Percentiles rank a stretch among this genome's conserved stretches.
Evolutionary conservation across 192 early-diverging fungal species (phyloP).

Genomic region (Coemansia umbellata): DNA sequence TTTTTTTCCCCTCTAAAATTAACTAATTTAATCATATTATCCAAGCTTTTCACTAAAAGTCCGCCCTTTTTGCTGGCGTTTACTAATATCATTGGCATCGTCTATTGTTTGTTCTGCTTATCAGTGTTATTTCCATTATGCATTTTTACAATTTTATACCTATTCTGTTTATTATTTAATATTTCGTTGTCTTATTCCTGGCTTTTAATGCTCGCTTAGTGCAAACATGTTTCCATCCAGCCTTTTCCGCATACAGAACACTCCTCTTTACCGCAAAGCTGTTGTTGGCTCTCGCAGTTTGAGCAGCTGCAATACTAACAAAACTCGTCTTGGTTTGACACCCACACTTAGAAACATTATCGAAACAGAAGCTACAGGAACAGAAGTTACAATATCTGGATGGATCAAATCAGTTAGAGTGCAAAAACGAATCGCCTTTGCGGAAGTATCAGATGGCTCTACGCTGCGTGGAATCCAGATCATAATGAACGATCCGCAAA

Average conservation of each 20-base stretch:
- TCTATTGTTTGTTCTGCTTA: too few relatives aligned
- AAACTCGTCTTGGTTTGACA: slow-evolving; percentile 8
- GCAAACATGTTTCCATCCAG: not conserved
- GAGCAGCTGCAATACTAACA: not conserved
- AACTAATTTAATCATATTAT: too few relatives aligned
- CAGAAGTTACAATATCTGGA: slow-evolving; percentile 46
- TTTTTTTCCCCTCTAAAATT: not conserved
- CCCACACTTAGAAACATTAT: slow-evolving; percentile 26
- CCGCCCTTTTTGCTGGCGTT: too few relatives aligned
- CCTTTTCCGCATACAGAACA: not conserved
- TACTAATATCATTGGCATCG: too few relatives aligned
- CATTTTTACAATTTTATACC: too few relatives aligned
- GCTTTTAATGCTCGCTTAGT: not conserved
- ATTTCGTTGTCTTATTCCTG: not conserved
- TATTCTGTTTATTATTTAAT: not conserved
- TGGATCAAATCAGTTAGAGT: slow-evolving; percentile 81
- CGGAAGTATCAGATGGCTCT: slow-evolving; percentile 75
- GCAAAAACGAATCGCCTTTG: slow-evolving; percentile 76
- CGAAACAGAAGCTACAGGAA: slow-evolving; percentile 7
- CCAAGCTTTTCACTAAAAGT: too few relatives aligned
- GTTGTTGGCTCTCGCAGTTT: too few relatives aligned
- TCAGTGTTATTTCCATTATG: not conserved
- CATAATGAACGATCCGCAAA: slow-evolving; percentile 38
- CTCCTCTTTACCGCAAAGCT: too few relatives aligned
- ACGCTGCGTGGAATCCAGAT: slow-evolving; percentile 68